A percentile compares a stretch with the other conserved stretches of the same genome.
Conservation (phyloP, 306 rosid species). For the Clitoria ternatea region DNA sequence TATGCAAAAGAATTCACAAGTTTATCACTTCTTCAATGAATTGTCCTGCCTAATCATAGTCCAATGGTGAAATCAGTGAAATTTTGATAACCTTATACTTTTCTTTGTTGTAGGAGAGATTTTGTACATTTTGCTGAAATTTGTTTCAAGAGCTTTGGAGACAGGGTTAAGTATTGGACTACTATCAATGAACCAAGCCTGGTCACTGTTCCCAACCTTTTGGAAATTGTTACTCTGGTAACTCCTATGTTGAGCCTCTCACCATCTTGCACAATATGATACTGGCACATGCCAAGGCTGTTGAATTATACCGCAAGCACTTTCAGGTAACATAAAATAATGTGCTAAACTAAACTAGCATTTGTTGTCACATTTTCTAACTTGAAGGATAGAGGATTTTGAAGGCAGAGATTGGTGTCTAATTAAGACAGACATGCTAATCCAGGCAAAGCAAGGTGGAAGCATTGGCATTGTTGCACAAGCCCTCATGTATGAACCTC, state of each 20-base stretch:
- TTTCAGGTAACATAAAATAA: slow-evolving; percentile 43
- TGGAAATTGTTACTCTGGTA: slow-evolving; percentile 59
- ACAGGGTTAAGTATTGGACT: slow-evolving; percentile 48
- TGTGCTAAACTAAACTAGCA: background rate
- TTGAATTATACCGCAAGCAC: slow-evolving; percentile 41
- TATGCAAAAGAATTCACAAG: background rate
- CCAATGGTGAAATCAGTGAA: background rate
- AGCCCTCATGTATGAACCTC: slow-evolving; percentile 53
- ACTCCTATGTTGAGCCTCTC: slow-evolving; percentile 65
- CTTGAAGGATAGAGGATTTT: background rate
- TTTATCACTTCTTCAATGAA: background rate
- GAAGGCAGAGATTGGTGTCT: background rate
- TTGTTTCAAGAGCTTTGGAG: slow-evolving; percentile 49
- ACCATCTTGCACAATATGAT: slow-evolving; percentile 58
- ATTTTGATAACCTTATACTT: background rate
- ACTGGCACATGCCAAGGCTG: slow-evolving; percentile 64
- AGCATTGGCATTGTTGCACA: slow-evolving; percentile 36
- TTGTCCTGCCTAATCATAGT: background rate
- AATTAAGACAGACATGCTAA: background rate
- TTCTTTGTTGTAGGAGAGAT: slow-evolving; percentile 41
- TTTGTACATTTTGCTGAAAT: slow-evolving; percentile 48
- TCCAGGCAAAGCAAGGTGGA: slow-evolving; percentile 53
- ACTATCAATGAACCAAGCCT: slow-evolving; percentile 55
- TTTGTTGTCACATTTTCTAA: slow-evolving; percentile 1
- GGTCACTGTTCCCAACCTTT: slow-evolving; percentile 58